Conservation (phyloP, 768 basidiomycete species). For the Mycena haematopus region DNA sequence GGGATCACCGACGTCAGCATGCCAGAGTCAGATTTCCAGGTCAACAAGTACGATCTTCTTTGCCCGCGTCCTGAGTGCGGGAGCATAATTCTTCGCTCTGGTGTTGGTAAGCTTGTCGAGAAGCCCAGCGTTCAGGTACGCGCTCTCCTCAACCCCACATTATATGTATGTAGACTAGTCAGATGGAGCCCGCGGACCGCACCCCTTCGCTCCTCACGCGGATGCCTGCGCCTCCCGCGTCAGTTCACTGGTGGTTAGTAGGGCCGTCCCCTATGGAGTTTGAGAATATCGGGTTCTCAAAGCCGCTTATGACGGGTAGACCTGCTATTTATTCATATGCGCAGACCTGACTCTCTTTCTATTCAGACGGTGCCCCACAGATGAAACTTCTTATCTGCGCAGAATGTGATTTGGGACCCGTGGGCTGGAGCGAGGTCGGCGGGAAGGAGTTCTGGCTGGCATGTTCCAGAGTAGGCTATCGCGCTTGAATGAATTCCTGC, state of each 20-base stretch:
- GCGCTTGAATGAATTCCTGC: conserved; percentile 20
- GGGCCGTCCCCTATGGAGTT: conserved; percentile 81
- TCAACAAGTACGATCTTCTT: conserved; percentile 71
- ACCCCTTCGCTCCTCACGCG: conserved; percentile 51
- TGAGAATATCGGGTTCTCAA: conserved; percentile 87
- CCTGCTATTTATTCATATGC: background rate
- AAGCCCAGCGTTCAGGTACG: conserved; percentile 63
- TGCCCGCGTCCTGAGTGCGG: conserved; percentile 73
- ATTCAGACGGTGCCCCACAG: conserved; percentile 38
- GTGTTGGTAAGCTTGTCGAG: conserved; percentile 63
- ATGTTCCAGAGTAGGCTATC: conserved; percentile 71
- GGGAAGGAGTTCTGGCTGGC: conserved; percentile 82
- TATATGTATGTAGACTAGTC: conserved; percentile 31
- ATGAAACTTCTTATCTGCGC: conserved; percentile 79
- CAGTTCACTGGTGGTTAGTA: conserved; percentile 77
- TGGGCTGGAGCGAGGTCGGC: conserved; percentile 81
- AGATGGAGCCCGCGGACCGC: conserved; percentile 61
- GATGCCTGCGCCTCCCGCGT: conserved; percentile 63
- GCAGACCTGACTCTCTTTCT: background rate
- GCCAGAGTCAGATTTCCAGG: conserved; percentile 27
- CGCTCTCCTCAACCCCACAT: background rate
- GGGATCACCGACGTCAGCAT: conserved; percentile 51
- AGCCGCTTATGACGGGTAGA: conserved; percentile 43
- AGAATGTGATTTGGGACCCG: conserved; percentile 84
- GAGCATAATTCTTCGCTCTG: conserved; percentile 70